phyloP scores from a whole-genome alignment of 352 stramenopile genomes.

The Phytopythium cucurbitacearum region DNA sequence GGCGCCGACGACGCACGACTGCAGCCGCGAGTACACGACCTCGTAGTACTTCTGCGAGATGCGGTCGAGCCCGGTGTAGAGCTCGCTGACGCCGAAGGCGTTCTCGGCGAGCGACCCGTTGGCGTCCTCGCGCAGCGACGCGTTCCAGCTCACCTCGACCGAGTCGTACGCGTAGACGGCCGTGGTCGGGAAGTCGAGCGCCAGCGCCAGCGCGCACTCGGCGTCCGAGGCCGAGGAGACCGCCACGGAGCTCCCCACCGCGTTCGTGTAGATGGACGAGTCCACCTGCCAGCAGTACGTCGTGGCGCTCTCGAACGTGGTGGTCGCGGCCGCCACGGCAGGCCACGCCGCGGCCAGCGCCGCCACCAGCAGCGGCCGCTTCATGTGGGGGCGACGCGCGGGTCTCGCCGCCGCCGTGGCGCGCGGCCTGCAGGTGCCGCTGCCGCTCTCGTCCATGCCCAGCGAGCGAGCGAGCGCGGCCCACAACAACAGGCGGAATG shows the following conservation, averaged over 20 bases:
- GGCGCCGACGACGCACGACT: constrained; percentile 32
- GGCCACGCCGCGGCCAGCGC: background rate
- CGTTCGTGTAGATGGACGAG: constrained; percentile 47
- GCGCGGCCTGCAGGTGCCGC: constrained; percentile 4
- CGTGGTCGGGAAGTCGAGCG: constrained; percentile 31
- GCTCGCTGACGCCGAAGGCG: constrained; percentile 35
- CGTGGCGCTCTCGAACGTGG: constrained; percentile 33
- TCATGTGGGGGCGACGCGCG: constrained; percentile 1
- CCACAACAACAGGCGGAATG: no score
- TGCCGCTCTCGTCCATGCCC: constrained; percentile 10
- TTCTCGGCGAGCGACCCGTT: constrained; percentile 33
- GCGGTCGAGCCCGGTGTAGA: constrained; percentile 40
- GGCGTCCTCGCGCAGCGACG: constrained; percentile 33
- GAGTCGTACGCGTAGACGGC: constrained; percentile 54
- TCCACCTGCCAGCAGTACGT: constrained; percentile 64
- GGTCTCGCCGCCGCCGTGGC: constrained; percentile 6
- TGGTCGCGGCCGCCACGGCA: constrained; percentile 7
- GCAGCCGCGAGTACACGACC: constrained; percentile 51
- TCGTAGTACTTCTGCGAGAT: constrained; percentile 50
- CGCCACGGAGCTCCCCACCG: constrained; percentile 31
- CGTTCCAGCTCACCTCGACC: constrained; percentile 64
- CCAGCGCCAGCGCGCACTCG: constrained; percentile 47
- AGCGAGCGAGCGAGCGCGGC: no score
- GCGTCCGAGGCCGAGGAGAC: constrained; percentile 33
- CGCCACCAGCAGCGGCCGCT: constrained; percentile 7